These are phyloP conservation scores for Phytophthora pistaciae DNA, from an alignment of 352 stramenopile genomes.

Conservation along the genomic window DNA sequence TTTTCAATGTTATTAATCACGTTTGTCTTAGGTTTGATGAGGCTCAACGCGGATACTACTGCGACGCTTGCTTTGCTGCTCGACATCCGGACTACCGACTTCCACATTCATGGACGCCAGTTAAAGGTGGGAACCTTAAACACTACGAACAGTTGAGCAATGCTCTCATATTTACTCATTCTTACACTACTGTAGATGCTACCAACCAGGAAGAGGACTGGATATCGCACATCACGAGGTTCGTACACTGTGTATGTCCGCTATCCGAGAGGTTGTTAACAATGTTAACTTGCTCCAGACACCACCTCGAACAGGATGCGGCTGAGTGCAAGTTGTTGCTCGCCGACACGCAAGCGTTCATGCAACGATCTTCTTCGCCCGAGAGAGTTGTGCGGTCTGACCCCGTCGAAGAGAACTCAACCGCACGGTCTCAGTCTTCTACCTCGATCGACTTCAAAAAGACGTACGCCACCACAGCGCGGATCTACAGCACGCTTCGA, in stretches of 20 bases:
- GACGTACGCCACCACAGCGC: slow-evolving; percentile 42
- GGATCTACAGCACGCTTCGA: slow-evolving; percentile 54
- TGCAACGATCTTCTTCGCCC: slow-evolving; percentile 25
- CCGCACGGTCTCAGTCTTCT: not conserved
- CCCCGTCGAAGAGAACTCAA: not conserved
- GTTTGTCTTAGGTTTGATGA: slow-evolving; percentile 59
- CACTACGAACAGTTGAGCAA: slow-evolving; percentile 5
- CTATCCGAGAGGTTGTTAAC: not conserved
- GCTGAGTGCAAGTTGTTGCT: slow-evolving; percentile 69
- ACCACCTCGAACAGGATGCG: slow-evolving; percentile 74
- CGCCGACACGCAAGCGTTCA: slow-evolving; percentile 50
- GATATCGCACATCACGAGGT: slow-evolving; percentile 67
- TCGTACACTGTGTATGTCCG: slow-evolving; percentile 1
- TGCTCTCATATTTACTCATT: not conserved
- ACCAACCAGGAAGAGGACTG: slow-evolving; percentile 72
- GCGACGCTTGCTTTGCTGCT: slow-evolving; percentile 68
- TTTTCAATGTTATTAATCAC: too few species aligned
- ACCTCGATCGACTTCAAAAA: slow-evolving; percentile 54
- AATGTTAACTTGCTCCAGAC: slow-evolving; percentile 37
- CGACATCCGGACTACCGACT: slow-evolving; percentile 67
- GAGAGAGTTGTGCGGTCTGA: not conserved
- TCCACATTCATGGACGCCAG: slow-evolving; percentile 54
- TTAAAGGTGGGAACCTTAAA: slow-evolving; percentile 43
- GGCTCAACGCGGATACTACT: slow-evolving; percentile 63
- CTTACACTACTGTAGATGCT: slow-evolving; percentile 33